Base-by-base conservation (phyloP, 768 basidiomycete species). In the Lyophyllum shimeji region DNA sequence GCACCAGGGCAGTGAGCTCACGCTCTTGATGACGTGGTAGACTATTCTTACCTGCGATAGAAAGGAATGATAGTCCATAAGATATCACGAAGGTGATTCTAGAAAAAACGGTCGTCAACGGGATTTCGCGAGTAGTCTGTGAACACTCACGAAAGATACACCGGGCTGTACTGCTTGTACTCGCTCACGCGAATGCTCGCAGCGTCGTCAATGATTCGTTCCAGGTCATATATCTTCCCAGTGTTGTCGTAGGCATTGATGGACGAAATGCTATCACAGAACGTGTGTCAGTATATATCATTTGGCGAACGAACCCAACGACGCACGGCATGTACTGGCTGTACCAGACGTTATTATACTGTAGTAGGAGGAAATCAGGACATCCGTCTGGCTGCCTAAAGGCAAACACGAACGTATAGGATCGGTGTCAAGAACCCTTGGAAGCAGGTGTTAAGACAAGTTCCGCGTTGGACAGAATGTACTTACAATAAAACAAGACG, bases 401-500 rank as follows among this genome's bases (percentile, higher is more conserved):
- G 21, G 21, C 49, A 1, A 23, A 7, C 40, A 72, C 77, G 37
- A 50, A 78, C 77, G 57, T 80, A 76, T 33, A 77, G 66, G 25
- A 82, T 67, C 17, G 82, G 82, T 42, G 76, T 75, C 42, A 84
- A 67, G 60, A 81, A 76, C 80, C 75, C 77, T 80, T 18, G 47
- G 48, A 54, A 7, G 42, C 57, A 34, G 48, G 46, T 42, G n/a
- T 51, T 46, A 3, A 9, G 33, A 57, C 37, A 20, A 44, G 39
- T 47, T n/a, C 13, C 15, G 23, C 27, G 20, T 12, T 3, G 46
- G 18, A 52, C 53, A 58, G 8, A 11, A 23, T 13, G 46, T 25
- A 65, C 75, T 65, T 53, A 82, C 85, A 91, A 66, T 84, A 86
- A 66, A 90, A 82, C 60, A 86, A 68, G 43, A 85, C 69, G 62